Conservation (phyloP, 1,139 yeast species). For the Scheffersomyces quercinus region DNA sequence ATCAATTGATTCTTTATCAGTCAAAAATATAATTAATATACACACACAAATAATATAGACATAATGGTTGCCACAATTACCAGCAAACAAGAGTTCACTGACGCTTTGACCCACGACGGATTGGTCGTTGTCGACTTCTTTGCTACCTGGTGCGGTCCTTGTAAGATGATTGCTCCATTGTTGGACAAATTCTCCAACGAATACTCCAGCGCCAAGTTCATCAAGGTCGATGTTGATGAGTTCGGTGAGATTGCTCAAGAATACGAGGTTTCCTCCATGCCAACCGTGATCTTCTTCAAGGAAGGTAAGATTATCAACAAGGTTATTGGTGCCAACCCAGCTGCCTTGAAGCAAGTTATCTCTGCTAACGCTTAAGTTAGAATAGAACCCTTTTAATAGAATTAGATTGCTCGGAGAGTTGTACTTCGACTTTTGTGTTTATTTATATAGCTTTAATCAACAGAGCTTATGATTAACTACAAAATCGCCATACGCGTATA, state of each 20-base stretch:
- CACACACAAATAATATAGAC: slow-evolving; percentile 8
- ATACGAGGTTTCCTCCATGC: slow-evolving; percentile 82
- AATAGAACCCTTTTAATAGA: too few species aligned
- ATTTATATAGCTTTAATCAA: too few species aligned
- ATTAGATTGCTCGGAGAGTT: too few species aligned
- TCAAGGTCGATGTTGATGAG: slow-evolving; percentile 85
- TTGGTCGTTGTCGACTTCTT: slow-evolving; percentile 81
- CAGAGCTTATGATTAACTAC: too few species aligned
- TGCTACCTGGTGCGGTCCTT: slow-evolving; percentile 95
- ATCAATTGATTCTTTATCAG: background rate
- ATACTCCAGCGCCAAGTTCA: slow-evolving; percentile 60
- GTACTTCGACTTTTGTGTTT: too few species aligned
- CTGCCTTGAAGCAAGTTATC: slow-evolving; percentile 72
- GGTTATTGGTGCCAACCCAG: slow-evolving; percentile 87
- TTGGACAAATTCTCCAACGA: slow-evolving; percentile 59
- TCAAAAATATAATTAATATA: background rate
- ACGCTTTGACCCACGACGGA: slow-evolving; percentile 54
- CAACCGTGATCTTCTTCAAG: slow-evolving; percentile 81
- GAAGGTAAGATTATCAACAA: slow-evolving; percentile 69
- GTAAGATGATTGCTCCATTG: slow-evolving; percentile 81
- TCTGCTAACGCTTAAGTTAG: slow-evolving; percentile 48
- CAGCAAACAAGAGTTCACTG: slow-evolving; percentile 60
- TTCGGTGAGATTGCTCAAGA: slow-evolving; percentile 71
- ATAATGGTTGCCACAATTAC: slow-evolving; percentile 44
- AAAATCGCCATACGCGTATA: too few species aligned